phyloP scores from a whole-genome alignment of 805 yeast genomes.

The Spencermartinsiella europaea region DNA sequence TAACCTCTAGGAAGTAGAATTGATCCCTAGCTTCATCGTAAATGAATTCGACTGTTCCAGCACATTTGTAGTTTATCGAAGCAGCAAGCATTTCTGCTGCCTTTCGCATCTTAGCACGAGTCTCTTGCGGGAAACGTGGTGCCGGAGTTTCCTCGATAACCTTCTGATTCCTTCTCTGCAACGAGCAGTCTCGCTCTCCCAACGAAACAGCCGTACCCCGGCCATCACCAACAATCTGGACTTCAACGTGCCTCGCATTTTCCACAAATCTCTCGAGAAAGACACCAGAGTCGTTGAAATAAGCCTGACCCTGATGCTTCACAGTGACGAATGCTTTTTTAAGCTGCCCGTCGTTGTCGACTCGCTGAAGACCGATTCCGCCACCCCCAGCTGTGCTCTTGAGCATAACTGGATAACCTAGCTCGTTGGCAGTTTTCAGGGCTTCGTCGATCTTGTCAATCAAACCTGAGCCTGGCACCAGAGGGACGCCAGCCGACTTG shows the following conservation, averaged over 20 bases:
- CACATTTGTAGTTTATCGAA: slow-evolving; percentile 85
- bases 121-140: slow-evolving; percentile 79
- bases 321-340: slow-evolving; percentile 84
- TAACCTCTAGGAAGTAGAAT: slow-evolving; percentile 92
- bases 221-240: slow-evolving; percentile 97
- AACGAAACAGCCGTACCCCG: slow-evolving; percentile 85
- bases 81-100: slow-evolving; percentile 84
- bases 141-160: slow-evolving; percentile 98
- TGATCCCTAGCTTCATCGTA: slow-evolving; percentile 82
- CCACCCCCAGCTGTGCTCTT: slow-evolving; percentile 99
- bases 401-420: slow-evolving; percentile 88
- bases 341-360: slow-evolving; percentile 75
- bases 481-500: slow-evolving; percentile 82
- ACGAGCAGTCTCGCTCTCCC: slow-evolving; percentile 96
- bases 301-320: slow-evolving; percentile 87
- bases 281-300: slow-evolving; percentile 94
- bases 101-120: slow-evolving; percentile 66
- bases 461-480: slow-evolving; percentile 95
- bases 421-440: slow-evolving; percentile 58
- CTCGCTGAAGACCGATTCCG: slow-evolving; percentile 95
- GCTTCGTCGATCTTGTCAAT: slow-evolving; percentile 73
- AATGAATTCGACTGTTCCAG: slow-evolving; percentile 96
- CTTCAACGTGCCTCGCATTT: slow-evolving; percentile 92
- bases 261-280: slow-evolving; percentile 93
- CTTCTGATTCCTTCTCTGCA: slow-evolving; percentile 96